phyloP scores from a whole-genome alignment of 83 land plant species.

The Larix sibirica region DNA sequence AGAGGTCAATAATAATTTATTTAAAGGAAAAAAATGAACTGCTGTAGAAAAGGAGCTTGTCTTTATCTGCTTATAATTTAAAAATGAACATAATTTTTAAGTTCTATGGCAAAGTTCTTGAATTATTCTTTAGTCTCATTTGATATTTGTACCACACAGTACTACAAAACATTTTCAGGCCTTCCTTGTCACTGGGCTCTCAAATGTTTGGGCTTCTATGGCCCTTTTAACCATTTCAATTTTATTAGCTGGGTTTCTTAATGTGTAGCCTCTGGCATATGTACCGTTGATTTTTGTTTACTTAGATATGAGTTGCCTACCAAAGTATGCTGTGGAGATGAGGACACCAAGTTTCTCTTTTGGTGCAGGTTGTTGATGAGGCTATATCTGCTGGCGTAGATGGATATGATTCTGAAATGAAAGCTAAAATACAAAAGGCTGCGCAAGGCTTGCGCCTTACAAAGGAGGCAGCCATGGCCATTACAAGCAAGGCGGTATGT shows the following conservation, averaged over 20 bases:
- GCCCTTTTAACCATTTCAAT: not conserved
- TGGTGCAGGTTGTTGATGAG: conserved; percentile 75
- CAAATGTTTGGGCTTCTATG: not conserved
- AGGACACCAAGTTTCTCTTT: not conserved
- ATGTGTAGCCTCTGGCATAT: not conserved
- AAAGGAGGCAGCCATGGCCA: conserved; percentile 78
- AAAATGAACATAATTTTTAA: too few species aligned
- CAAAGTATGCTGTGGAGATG: not conserved
- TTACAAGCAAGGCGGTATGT: conserved; percentile 85
- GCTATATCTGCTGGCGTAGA: conserved; percentile 91
- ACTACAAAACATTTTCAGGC: not conserved
- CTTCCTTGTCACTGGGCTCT: too few species aligned
- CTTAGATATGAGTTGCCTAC: not conserved
- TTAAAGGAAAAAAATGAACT: not conserved
- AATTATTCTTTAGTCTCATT: not conserved
- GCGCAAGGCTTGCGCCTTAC: conserved; percentile 83
- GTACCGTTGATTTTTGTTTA: not conserved
- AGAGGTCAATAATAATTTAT: not conserved
- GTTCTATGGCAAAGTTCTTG: too few species aligned
- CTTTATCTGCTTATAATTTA: too few species aligned
- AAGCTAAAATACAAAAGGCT: conserved; percentile 69
- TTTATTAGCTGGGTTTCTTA: conserved; percentile 9
- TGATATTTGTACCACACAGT: not conserved
- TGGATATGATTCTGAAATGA: conserved; percentile 81
- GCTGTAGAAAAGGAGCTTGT: not conserved